A percentile compares a stretch with the other conserved stretches of the same genome.
Conservation (phyloP, 1,284 basidiomycete genomes). For the Filobasidium uniguttulatum region DNA sequence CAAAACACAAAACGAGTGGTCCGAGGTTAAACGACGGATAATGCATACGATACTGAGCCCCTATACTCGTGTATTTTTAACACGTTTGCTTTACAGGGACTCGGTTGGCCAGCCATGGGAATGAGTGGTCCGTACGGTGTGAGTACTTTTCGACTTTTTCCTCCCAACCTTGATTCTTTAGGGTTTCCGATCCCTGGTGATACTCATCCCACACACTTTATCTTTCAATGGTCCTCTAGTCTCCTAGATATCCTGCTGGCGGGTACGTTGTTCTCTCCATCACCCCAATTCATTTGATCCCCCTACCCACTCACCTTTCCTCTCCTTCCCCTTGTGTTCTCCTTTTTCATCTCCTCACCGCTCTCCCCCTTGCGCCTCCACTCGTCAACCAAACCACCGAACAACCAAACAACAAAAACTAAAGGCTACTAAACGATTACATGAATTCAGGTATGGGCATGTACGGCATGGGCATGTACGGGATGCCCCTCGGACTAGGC, state of each 20-base stretch:
- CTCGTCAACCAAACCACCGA: background rate
- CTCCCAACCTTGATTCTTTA: background rate
- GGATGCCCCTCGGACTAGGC: background rate
- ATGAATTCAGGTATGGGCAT: conserved; percentile 8
- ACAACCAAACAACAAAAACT: no score
- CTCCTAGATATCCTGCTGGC: conserved; percentile 13
- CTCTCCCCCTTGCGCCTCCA: background rate
- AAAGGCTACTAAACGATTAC: conserved; percentile 11
- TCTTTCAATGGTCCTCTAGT: background rate
- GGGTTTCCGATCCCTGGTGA: background rate
- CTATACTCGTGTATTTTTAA: no score
- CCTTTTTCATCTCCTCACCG: background rate
- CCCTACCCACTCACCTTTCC: background rate
- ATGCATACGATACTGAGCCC: background rate
- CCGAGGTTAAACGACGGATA: no score
- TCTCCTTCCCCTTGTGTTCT: background rate
- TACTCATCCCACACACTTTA: background rate
- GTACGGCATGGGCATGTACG: conserved; percentile 2
- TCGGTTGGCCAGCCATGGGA: conserved; percentile 8
- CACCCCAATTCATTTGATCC: background rate
- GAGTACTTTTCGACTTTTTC: background rate
- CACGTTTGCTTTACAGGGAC: conserved; percentile 2
- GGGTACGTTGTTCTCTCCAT: conserved; percentile 2
- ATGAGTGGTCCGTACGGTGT: conserved; percentile 10
- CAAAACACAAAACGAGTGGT: no score